phyloP scores from a whole-genome alignment of 139 green algal species.

The Chlorella ohadii region DNA sequence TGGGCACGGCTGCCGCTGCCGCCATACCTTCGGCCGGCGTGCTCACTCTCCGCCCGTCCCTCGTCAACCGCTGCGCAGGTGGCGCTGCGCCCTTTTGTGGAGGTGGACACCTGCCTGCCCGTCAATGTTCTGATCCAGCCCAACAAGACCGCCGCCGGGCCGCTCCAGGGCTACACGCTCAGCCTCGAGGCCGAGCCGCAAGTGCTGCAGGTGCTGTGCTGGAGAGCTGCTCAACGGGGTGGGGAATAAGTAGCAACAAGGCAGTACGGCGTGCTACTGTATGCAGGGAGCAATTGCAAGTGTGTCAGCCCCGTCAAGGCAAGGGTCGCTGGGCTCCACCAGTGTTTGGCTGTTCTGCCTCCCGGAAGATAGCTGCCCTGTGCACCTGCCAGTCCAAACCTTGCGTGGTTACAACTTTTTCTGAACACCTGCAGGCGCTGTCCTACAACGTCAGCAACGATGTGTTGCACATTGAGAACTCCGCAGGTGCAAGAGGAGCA shows the following conservation, averaged over 20 bases:
- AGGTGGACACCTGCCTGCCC: slow-evolving; percentile 20
- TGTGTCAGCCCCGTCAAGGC: too few relatives aligned
- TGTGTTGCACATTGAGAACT: not conserved
- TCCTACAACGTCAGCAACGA: slow-evolving; percentile 3
- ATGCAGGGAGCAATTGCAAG: too few relatives aligned
- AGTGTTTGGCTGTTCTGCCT: too few relatives aligned
- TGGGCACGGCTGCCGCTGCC: not conserved
- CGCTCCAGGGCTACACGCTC: not conserved
- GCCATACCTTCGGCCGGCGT: not conserved
- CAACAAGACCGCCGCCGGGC: not conserved
- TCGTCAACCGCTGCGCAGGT: slow-evolving; percentile 1
- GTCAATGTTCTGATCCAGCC: slow-evolving; percentile 32
- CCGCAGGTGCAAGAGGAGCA: not conserved
- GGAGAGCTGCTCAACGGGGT: too few relatives aligned
- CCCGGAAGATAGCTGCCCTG: too few relatives aligned
- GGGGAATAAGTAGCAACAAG: too few relatives aligned
- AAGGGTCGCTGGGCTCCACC: too few relatives aligned
- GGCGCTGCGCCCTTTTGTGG: slow-evolving; percentile 2
- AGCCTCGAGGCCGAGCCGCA: not conserved
- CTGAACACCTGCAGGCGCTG: not conserved
- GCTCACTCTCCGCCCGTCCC: not conserved
- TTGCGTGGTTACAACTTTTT: too few relatives aligned
- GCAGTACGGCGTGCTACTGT: too few relatives aligned
- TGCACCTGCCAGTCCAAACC: too few relatives aligned
- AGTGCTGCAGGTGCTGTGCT: too few relatives aligned